phyloP scores from a whole-genome alignment of 306 rosid genomes.

The Hylodesmum podocarpum region DNA sequence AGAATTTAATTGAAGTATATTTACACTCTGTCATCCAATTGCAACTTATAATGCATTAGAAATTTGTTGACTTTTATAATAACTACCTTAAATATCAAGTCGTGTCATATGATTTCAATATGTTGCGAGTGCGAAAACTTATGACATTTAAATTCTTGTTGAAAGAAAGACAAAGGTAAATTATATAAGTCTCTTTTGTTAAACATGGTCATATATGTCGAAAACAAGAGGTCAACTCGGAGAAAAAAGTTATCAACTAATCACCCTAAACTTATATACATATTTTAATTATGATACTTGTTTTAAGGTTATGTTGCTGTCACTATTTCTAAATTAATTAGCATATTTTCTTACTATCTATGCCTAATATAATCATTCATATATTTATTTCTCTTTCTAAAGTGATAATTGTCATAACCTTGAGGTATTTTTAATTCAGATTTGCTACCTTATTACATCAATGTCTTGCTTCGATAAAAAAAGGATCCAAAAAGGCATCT shows the following conservation, averaged over 20 bases:
- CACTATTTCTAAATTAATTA: not conserved
- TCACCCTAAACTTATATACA: not conserved
- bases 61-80: not conserved
- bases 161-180: not conserved
- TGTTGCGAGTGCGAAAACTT: not conserved
- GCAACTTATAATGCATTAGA: not conserved
- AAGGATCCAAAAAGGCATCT: slow-evolving; percentile 79
- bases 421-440: slow-evolving; percentile 41
- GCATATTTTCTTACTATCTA: not conserved
- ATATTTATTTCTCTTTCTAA: not conserved
- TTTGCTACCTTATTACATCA: slow-evolving; percentile 88
- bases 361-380: not conserved
- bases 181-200: not conserved
- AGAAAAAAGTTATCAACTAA: not conserved
- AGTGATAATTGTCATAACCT: slow-evolving; percentile 18
- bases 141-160: not conserved
- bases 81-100: not conserved
- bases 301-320: not conserved
- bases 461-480: slow-evolving; percentile 75
- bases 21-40: not conserved
- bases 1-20: not conserved
- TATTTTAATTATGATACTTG: not conserved
- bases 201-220: not conserved
- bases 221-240: not conserved
- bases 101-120: not conserved